Base-by-base conservation (phyloP, 208 protist species). In the Trypanosoma mega region DNA sequence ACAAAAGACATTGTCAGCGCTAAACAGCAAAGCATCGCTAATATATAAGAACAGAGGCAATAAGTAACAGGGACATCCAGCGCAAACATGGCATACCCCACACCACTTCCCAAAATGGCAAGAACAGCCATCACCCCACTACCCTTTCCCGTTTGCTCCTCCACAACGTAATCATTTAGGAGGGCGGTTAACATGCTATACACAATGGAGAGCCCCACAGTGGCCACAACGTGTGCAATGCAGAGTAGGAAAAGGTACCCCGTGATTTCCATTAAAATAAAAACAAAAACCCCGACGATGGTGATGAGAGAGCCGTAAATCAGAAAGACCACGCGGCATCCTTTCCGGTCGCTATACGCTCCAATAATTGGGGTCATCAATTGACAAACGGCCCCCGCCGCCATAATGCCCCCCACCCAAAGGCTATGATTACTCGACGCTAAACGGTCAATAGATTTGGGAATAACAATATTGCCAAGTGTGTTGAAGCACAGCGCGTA, bases 401-500 rank as follows among this genome's bases (percentile, higher is more conserved):
- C 50, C 66, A 73, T 74, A 16, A 78, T 14, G n/a, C 43, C n/a
- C 21, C 49, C 46, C 12, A 78, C 20, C 66, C 66, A 74, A 2
- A 78, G 14, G 45, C 50, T 58, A 44, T 78, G 65, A 20, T 16
- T 49, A 18, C 18, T 27, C 6, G 48, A 23, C 31, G 59, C 30
- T 20, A 78, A 31, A 26, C 72, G 65, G 37, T 47, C 37, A 46
- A 78, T 53, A 36, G 61, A 54, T 44, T 63, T 70, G n/a, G 72
- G 64, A 54, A 78, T 78, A 26, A 74, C 4, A 29, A 74, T 56
- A 41, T 44, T 74, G 14, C 30, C 47, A 6, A 78, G 26, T 5
- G 59, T 61, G 39, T 68, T 78, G 43, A 72, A 74, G 26, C 53
- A 56, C 3, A 78, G 24, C 8, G 47, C 72, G 33, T 70, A 77